Evolutionary conservation across 495 filamentous ascomycete genomes (phyloP), one percentile per base, ranked within the genome.

Genomic region (Daldinia concentrica): DNA sequence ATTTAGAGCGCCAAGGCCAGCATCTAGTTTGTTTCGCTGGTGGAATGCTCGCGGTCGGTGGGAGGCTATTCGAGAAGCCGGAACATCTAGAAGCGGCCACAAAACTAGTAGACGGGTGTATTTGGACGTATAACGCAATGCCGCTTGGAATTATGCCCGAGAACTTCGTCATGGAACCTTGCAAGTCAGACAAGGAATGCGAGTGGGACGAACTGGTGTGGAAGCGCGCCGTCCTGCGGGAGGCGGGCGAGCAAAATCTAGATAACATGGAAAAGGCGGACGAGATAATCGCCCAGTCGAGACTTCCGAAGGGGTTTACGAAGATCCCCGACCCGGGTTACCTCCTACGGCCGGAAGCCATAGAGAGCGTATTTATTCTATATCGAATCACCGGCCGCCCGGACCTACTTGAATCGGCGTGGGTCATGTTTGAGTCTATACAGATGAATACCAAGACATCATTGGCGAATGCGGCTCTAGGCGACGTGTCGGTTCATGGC

Each of bases 61-160:
- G 92, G 24, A 91, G 88, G 71, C 82, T 94, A 3, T 94, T 96
- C 67, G 82, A 86, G 24, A 82, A 89, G 17, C 82, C 89, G 1
- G 84, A 86, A 3, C 91, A 98, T 73, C 79, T 98, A 56, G 85
- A 91, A n/a, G 85, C 93, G 24, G 95, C 90, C 3, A 82, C 85
- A 51, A 91, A 92, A 72, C 84, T 98, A n/a, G 91, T 93, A 0
- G 90, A 95, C 58, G 95, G 94, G 14, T 98, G 95, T 70, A 90
- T 94, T n/a, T 98, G 93, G 94, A 89, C 92, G 1, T 98, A 97
- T 75, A 85, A 89, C 36, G 84, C 87, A 6, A 94, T 93, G 36
- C 83, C 87, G 4, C 90, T 90, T 0, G 94, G 94, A 4, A 90
- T 99, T 73, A 97, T 97, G 93, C 93, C 95, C 0, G 95, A 98